phyloP scores from a whole-genome alignment of 2,329 filamentous ascomycete species.

The Diaporthe capsici region DNA sequence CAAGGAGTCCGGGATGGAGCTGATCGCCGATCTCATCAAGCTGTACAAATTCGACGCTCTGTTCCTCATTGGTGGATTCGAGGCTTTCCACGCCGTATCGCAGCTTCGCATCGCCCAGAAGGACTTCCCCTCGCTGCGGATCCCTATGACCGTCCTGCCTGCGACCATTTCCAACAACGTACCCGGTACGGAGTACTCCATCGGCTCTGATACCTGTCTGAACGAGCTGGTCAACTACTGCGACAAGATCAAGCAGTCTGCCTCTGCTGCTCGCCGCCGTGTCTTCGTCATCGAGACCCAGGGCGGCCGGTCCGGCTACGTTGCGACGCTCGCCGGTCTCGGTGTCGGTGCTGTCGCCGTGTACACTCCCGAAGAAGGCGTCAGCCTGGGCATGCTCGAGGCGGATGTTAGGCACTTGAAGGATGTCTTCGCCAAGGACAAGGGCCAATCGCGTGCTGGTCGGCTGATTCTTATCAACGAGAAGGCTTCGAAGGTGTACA shows the following conservation, averaged over 20 bases:
- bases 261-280: constrained; percentile 90
- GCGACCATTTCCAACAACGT: constrained; percentile 99
- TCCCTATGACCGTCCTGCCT: constrained; percentile 90
- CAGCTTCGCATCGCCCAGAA: constrained; percentile 86
- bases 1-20: constrained; percentile 85
- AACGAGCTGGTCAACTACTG: constrained; percentile 97
- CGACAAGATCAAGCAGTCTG: constrained; percentile 97
- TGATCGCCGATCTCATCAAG: constrained; percentile 85
- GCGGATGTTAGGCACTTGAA: constrained; percentile 91
- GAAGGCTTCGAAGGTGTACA: constrained; percentile 91
- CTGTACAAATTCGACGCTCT: constrained; percentile 91
- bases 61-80: constrained; percentile 94
- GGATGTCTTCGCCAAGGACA: constrained; percentile 86
- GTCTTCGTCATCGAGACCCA: constrained; percentile 99
- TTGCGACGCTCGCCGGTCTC: constrained; percentile 90
- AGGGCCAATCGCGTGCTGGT: constrained; percentile 89
- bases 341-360: constrained; percentile 93
- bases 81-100: constrained; percentile 93
- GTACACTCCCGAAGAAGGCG: constrained; percentile 97
- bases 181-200: constrained; percentile 95
- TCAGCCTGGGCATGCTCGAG: constrained; percentile 92
- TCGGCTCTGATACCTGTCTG: constrained; percentile 95
- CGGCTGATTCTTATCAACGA: constrained; percentile 98
- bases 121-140: constrained; percentile 87
- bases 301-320: constrained; percentile 93